phyloP scores from a whole-genome alignment of 441 rosid genomes.

The Rhodomyrtus psidioides region DNA sequence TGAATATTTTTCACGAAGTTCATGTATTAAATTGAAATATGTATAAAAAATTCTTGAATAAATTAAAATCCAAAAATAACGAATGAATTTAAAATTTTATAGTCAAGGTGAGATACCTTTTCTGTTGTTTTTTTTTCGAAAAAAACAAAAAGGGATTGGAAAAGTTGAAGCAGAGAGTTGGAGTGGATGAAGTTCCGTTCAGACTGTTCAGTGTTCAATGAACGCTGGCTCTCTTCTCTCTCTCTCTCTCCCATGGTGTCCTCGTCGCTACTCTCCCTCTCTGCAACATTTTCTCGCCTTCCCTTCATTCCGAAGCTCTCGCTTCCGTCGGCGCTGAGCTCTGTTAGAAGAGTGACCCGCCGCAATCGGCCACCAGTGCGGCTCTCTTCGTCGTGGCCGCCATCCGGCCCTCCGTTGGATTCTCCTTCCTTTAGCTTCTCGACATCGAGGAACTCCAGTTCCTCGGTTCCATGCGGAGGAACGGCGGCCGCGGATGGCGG shows the following conservation, averaged over 20 bases:
- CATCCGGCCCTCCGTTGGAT: background rate
- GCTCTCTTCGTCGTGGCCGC: background rate
- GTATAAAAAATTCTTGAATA: too few relatives aligned
- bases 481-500: conserved; percentile 1
- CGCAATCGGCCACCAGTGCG: background rate
- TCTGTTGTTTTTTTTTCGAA: background rate
- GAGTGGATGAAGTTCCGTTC: background rate
- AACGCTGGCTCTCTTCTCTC: background rate
- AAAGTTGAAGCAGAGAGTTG: background rate
- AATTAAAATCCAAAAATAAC: too few relatives aligned
- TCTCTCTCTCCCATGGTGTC: background rate
- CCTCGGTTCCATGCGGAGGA: background rate
- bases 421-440: conserved; percentile 8
- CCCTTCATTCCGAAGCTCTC: conserved; percentile 20
- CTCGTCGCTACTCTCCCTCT: conserved; percentile 11
- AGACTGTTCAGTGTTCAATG: background rate
- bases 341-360: conserved; percentile 10
- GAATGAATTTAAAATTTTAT: too few relatives aligned
- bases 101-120: background rate
- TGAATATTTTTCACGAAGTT: too few relatives aligned
- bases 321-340: conserved; percentile 1
- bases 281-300: conserved; percentile 42
- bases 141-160: background rate
- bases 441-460: conserved; percentile 5
- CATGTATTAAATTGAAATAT: too few relatives aligned